Evolutionary conservation across 805 yeast genomes (phyloP), one percentile per base, ranked within the genome.

Genomic region (Tetrapisispora taiwanensis): DNA sequence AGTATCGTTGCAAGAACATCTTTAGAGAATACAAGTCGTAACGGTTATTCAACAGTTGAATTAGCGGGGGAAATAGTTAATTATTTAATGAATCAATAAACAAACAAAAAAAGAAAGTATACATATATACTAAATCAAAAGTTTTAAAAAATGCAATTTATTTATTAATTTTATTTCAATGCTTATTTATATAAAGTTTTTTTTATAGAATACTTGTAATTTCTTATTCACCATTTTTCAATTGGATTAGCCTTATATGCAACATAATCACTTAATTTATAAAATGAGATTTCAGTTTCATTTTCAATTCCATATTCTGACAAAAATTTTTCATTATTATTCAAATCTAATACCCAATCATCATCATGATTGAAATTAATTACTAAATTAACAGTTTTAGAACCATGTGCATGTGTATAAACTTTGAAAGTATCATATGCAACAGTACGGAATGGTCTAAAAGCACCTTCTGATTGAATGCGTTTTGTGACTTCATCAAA

Each of bases 401-500:
- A 76, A 12, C 94, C 92, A 62, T 90, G 97, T 0, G 98, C 97
- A 59, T 87, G 88, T 26, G 95, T 84, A 66, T 92, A 92, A 7
- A 92, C 73, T 63, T 92, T 92, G 45, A 90, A 61, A 0, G 89
- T 71, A 58, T 90, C 84, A 50, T 78, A 84, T 0, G 65, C 69
- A 9, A 85, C 84, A 48, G 73, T 84, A 56, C 97, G 73, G 63
- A 79, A 89, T 1, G 97, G 95, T 55, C 96, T 73, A 47, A 80
- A 75, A 0, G 76, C 78, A 7, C 92, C 87, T 13, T 77, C 72
- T 4, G 81, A 74, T 34, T 69, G 60, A 36, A 77, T 72, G 26
- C 65, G 63, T 38, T 71, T 52, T 35, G 68, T 53, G 9, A 81
- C 68, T 47, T 67, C 69, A 17, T 75, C 78, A 30, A 81, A 71